Evolutionary conservation across 345 rosid genomes (phyloP), one percentile per base, ranked within the genome.

Genomic region (Dipteronia dyeriana): DNA sequence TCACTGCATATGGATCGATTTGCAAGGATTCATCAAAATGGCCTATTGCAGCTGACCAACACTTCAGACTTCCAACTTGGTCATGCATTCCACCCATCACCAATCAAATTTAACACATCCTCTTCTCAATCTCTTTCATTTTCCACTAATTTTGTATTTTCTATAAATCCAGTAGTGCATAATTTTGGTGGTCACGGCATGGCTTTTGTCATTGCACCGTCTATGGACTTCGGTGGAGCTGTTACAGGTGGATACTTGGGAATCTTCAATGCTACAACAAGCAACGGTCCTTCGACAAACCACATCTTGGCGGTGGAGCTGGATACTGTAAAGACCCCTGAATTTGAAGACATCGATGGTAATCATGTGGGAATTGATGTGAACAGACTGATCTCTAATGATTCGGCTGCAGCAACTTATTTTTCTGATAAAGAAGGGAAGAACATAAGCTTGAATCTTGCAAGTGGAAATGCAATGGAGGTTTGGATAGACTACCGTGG

Each of bases 351-450:
- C 70, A 83, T 75, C 12, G 51, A 88, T 26, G 84, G 73, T 38
- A 89, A 91, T 17, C 97, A 89, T 34, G 91, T 89, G 7, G 92
- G 91, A 10, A 81, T 90, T 4, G 91, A 92, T 73, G 53, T 92
- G 60, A 90, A 86, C 31, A 75, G 79, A 29, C 69, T 90, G 60
- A 7, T 0, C 16, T 93, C 96, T 19, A 16, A 54, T 2, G 38
- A 22, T 17, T 75, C 90, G 11, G 64, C 75, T 29, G 9, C 88
- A 1, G 86, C 92, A 1, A 80, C 81, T 0, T 92, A 90, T 34
- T 79, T 78, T 68, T 83, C 66, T 34, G 38, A 34, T 34, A 34
- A 5, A 54, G 83, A 75, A 3, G 71, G 59, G 1, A 75, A 81
- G 78, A 67, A 77, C 17, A 47, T 25, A 60, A 82, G 78, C 56